phyloP scores from a whole-genome alignment of 805 yeast species.

The Teunomyces barrocoloradensis region DNA sequence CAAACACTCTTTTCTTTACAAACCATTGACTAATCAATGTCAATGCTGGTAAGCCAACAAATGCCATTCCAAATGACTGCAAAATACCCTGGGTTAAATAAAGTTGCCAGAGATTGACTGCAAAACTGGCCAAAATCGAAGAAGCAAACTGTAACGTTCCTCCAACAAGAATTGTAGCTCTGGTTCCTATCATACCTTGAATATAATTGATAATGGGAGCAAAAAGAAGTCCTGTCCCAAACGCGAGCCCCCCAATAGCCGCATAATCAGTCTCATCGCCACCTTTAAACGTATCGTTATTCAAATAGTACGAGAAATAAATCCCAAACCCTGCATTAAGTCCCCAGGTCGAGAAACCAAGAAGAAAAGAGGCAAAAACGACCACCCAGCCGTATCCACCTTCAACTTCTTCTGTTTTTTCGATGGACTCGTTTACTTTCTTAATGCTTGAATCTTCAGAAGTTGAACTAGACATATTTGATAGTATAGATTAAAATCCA shows the following conservation, averaged over 20 bases:
- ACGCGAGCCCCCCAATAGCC: conserved; percentile 64
- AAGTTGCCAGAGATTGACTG: conserved; percentile 61
- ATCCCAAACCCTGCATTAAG: conserved; percentile 66
- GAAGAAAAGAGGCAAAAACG: conserved; percentile 46
- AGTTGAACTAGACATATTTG: neutral
- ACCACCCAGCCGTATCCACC: conserved; percentile 72
- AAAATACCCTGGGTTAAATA: conserved; percentile 67
- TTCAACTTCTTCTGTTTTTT: conserved; percentile 30
- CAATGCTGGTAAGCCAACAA: conserved; percentile 56
- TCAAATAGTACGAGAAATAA: conserved; percentile 56
- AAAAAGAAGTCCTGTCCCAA: conserved; percentile 51
- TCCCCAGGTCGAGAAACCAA: conserved; percentile 71
- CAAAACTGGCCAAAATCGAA: conserved; percentile 57
- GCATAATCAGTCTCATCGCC: conserved; percentile 61
- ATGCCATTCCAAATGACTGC: conserved; percentile 56
- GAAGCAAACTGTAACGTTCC: conserved; percentile 50
- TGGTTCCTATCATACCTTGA: conserved; percentile 45
- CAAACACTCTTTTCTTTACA: conserved; percentile 56
- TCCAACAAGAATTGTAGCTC: conserved; percentile 46
- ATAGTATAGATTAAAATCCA: neutral
- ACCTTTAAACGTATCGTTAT: conserved; percentile 49
- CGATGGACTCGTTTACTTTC: neutral
- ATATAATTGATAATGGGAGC: conserved; percentile 50
- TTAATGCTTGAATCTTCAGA: neutral
- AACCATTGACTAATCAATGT: conserved; percentile 71